phyloP scores from a whole-genome alignment of 1,284 basidiomycete species.

The Tilletia indica region DNA sequence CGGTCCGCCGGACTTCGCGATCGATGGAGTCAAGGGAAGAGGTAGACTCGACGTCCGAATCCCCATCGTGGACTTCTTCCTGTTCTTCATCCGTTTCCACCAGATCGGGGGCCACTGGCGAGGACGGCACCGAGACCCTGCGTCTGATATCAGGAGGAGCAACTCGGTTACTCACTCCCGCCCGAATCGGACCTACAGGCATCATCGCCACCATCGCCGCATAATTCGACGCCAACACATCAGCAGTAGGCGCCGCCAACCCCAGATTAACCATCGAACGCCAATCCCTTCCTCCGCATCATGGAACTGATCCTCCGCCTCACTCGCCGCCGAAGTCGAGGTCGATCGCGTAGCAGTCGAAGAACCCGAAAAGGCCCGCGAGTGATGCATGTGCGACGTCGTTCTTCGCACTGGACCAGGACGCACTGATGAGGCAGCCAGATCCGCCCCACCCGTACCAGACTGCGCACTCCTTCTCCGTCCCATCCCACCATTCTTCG shows the following conservation, averaged over 20 bases:
- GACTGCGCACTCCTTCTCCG: neutral
- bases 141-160: no score
- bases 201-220: no score
- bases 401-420: no score
- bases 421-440: neutral
- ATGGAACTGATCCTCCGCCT: neutral
- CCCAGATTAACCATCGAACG: neutral
- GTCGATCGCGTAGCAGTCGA: neutral
- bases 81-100: neutral
- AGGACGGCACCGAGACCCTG: no score
- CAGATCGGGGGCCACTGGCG: neutral
- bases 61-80: neutral
- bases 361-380: neutral
- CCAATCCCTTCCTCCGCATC: neutral
- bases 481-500: neutral
- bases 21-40: conserved; percentile 20
- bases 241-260: no score
- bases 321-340: no score
- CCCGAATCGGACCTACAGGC: no score
- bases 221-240: no score
- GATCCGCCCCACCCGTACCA: neutral
- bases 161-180: no score
- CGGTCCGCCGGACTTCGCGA: conserved; percentile 5
- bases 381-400: neutral
- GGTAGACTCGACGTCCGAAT: conserved; percentile 12